Percentiles rank a stretch among this genome's conserved stretches.
These are phyloP conservation scores for Corylus americana DNA, from an alignment of 306 rosid species.

Conservation along the genomic window DNA sequence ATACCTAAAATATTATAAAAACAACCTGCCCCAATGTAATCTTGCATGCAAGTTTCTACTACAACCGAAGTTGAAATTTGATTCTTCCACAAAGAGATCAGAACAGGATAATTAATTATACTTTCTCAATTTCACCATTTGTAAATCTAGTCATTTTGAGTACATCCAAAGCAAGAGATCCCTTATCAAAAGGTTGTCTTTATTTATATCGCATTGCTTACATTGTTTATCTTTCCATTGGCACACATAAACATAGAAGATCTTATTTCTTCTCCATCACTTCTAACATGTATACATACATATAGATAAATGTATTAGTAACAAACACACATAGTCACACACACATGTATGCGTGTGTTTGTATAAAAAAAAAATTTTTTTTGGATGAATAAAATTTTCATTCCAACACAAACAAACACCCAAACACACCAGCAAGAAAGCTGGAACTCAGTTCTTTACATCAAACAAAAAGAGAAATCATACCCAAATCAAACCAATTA, in stretches of 20 bases:
- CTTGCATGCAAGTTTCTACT: neutral
- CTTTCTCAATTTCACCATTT: neutral
- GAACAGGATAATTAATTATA: neutral
- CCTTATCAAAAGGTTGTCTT: neutral
- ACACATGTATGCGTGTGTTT: no score
- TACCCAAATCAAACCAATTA: no score
- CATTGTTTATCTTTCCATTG: neutral
- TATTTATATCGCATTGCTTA: neutral
- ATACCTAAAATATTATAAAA: neutral
- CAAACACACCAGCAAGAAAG: no score
- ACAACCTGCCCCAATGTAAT: neutral
- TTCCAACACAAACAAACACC: no score
- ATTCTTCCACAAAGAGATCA: neutral
- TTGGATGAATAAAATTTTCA: no score
- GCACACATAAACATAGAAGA: neutral
- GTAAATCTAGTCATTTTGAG: neutral
- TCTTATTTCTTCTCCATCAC: neutral
- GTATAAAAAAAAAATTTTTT: no score
- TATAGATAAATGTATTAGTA: neutral
- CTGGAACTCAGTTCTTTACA: no score
- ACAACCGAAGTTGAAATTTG: neutral
- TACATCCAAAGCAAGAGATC: constrained; percentile 2
- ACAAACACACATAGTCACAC: neutral
- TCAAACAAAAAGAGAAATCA: no score
- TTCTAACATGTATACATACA: neutral